These are phyloP conservation scores for Termitomyces sp. DNA, from an alignment of 1,284 basidiomycete genomes.

Conservation along the genomic window DNA sequence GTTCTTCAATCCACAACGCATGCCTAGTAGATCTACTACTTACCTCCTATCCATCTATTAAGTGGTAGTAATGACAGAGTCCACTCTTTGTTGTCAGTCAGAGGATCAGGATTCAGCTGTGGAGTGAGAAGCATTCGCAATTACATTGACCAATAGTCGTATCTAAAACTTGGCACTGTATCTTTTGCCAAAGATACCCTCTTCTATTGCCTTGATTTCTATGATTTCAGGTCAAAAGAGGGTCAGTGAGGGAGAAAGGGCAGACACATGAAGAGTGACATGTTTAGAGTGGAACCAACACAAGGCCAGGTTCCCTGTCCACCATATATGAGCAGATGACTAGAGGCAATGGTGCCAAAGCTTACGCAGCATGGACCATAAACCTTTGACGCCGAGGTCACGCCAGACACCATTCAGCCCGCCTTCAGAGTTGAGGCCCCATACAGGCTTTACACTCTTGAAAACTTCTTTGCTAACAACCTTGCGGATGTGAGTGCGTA, in stretches of 20 bases:
- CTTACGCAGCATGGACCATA: slow-evolving; percentile 57
- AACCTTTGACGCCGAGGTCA: slow-evolving; percentile 43
- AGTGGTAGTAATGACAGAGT: too few species aligned
- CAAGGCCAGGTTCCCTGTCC: slow-evolving; percentile 43
- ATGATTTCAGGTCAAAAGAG: background rate
- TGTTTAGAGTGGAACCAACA: slow-evolving; percentile 55
- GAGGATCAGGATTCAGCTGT: too few species aligned
- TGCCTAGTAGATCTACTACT: too few species aligned
- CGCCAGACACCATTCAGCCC: slow-evolving; percentile 50
- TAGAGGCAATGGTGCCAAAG: background rate
- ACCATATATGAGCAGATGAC: background rate
- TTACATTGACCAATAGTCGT: too few species aligned
- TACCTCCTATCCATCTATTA: background rate
- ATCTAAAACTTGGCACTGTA: slow-evolving; percentile 22
- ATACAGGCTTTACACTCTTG: slow-evolving; percentile 43
- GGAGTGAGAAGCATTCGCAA: too few species aligned
- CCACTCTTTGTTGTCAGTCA: background rate
- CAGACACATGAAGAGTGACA: slow-evolving; percentile 51
- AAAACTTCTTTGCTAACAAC: slow-evolving; percentile 47
- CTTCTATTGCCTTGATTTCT: slow-evolving; percentile 60
- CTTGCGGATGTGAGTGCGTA: slow-evolving; percentile 24
- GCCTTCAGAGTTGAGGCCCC: slow-evolving; percentile 55
- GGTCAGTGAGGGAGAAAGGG: background rate
- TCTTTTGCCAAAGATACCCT: slow-evolving; percentile 44
- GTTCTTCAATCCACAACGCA: slow-evolving; percentile 1